Conservation (phyloP, 116 monocot genomes). For the Iris pallida region DNA sequence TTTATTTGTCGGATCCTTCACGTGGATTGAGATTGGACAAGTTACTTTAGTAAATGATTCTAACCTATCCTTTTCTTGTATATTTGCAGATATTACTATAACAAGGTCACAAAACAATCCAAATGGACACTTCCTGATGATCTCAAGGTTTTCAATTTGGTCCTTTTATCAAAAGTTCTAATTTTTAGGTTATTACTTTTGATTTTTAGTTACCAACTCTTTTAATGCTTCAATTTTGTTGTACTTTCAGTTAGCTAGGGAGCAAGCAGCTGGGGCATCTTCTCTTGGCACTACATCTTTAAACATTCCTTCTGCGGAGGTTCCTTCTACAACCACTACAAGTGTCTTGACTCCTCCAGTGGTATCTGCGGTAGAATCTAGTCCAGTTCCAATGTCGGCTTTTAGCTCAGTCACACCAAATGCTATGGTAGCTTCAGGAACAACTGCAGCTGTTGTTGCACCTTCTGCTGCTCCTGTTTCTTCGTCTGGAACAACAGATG, state of each 20-base stretch:
- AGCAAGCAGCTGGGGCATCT: constrained; percentile 48
- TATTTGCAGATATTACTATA: constrained; percentile 88
- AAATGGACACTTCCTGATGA: constrained; percentile 99
- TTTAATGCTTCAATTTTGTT: constrained; percentile 3
- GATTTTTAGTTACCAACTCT: neutral
- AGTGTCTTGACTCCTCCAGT: constrained; percentile 10
- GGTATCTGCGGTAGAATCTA: constrained; percentile 22
- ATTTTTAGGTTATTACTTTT: neutral
- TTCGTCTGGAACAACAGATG: constrained; percentile 10
- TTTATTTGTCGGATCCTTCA: neutral
- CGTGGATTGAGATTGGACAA: no score
- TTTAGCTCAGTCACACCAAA: constrained; percentile 15
- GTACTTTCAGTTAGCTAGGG: constrained; percentile 76
- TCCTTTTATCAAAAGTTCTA: neutral
- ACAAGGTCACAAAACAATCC: constrained; percentile 91
- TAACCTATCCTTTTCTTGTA: neutral
- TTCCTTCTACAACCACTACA: constrained; percentile 18
- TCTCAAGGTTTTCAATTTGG: constrained; percentile 57
- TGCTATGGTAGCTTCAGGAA: constrained; percentile 18
- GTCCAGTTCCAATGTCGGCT: constrained; percentile 27
- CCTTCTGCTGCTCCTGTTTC: constrained; percentile 26
- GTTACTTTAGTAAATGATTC: neutral
- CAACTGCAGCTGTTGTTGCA: constrained; percentile 21
- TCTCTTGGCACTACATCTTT: constrained; percentile 20
- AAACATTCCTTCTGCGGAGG: constrained; percentile 25